Conservation (phyloP, 371 early-diverging fungal genomes). For the Syncephalastrum racemosum region DNA sequence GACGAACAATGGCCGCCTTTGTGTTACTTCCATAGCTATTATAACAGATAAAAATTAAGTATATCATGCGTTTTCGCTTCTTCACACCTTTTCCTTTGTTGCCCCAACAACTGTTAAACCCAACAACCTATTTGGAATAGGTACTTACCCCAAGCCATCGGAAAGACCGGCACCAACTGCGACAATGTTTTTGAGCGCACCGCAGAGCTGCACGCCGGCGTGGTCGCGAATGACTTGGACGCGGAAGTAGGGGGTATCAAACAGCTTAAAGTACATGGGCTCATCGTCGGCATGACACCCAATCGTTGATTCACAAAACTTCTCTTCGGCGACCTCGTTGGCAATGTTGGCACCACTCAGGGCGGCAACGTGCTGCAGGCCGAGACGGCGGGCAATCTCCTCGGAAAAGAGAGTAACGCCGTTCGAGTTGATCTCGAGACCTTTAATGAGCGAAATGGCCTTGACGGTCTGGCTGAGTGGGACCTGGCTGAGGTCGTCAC, state of each 20-base stretch:
- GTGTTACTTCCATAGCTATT: slow-evolving; percentile 89
- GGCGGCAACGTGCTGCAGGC: slow-evolving; percentile 76
- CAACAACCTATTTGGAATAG: slow-evolving; percentile 8
- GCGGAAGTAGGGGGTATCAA: slow-evolving; percentile 88
- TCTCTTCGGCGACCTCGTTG: slow-evolving; percentile 92
- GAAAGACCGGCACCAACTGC: slow-evolving; percentile 98
- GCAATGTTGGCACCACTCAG: slow-evolving; percentile 99
- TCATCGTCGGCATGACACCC: slow-evolving; percentile 79
- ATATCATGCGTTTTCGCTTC: neutral
- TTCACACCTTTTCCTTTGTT: too few relatives aligned
- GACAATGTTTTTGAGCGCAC: slow-evolving; percentile 98
- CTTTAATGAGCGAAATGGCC: slow-evolving; percentile 96
- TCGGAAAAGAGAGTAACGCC: slow-evolving; percentile 87
- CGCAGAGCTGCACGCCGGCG: slow-evolving; percentile 95
- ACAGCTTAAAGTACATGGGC: slow-evolving; percentile 76
- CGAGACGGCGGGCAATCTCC: slow-evolving; percentile 77
- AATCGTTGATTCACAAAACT: slow-evolving; percentile 96
- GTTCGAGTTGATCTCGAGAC: slow-evolving; percentile 77
- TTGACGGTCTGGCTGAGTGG: slow-evolving; percentile 25
- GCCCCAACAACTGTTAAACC: slow-evolving; percentile 35
- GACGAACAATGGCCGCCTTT: slow-evolving; percentile 96
- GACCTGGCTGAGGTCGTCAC: slow-evolving; percentile 64
- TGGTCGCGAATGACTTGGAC: slow-evolving; percentile 87
- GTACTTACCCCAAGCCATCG: slow-evolving; percentile 65
- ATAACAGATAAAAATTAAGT: slow-evolving; percentile 1